These are phyloP conservation scores for Torulaspora globosa DNA, from an alignment of 1,139 yeast species.

Conservation along the genomic window DNA sequence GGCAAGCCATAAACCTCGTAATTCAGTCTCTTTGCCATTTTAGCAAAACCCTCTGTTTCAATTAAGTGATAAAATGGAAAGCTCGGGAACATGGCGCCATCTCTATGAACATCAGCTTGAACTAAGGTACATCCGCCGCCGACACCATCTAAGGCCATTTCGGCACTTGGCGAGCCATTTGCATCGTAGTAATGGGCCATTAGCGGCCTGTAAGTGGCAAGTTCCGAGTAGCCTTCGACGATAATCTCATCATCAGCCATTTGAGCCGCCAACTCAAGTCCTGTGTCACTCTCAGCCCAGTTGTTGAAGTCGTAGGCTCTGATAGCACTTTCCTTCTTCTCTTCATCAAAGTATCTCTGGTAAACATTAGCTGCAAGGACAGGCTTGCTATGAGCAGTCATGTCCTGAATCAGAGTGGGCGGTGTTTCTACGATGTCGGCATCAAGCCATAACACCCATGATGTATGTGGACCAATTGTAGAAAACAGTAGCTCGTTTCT, in stretches of 20 bases:
- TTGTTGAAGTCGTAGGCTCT: slow-evolving; percentile 94
- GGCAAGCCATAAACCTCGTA: slow-evolving; percentile 91
- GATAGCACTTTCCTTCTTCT: slow-evolving; percentile 52
- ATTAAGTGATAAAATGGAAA: slow-evolving; percentile 95
- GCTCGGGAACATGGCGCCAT: slow-evolving; percentile 98
- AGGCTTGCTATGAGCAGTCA: slow-evolving; percentile 82
- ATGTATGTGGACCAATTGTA: slow-evolving; percentile 81
- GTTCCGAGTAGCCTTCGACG: slow-evolving; percentile 86
- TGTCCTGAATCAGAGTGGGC: slow-evolving; percentile 71
- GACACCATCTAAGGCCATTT: slow-evolving; percentile 89
- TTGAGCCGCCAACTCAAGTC: slow-evolving; percentile 63
- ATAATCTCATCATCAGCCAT: slow-evolving; percentile 85
- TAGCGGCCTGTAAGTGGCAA: slow-evolving; percentile 91
- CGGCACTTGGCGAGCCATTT: slow-evolving; percentile 54
- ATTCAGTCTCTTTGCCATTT: slow-evolving; percentile 93
- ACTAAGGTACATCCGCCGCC: slow-evolving; percentile 96
- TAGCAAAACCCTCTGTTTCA: slow-evolving; percentile 97
- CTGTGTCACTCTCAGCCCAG: slow-evolving; percentile 92
- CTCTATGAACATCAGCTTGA: slow-evolving; percentile 95
- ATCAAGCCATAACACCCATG: slow-evolving; percentile 96
- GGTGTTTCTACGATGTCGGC: slow-evolving; percentile 92
- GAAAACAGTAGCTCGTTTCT: slow-evolving; percentile 87
- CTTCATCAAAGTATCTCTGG: slow-evolving; percentile 68
- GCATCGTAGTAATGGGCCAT: slow-evolving; percentile 86
- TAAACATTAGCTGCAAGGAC: slow-evolving; percentile 88